These are phyloP conservation scores for Erodium texanum DNA, from an alignment of 441 rosid species.

Conservation along the genomic window DNA sequence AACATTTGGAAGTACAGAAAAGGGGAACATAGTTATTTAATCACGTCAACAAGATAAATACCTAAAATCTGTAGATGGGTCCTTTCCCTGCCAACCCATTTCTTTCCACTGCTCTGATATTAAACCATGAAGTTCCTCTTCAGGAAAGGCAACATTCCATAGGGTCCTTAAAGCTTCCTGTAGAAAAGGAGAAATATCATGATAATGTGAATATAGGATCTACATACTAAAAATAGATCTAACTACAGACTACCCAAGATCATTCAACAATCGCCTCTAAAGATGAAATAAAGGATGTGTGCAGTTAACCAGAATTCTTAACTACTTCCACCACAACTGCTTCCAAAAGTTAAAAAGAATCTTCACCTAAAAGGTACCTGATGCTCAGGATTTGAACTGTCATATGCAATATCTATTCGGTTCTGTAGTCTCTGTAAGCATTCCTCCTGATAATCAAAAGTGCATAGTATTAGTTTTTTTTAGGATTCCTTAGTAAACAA, in stretches of 20 bases:
- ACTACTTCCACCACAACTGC: conserved; percentile 4
- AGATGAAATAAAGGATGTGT: conserved; percentile 6
- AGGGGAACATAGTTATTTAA: not conserved
- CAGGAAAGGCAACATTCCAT: conserved; percentile 77
- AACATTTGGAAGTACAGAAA: not conserved
- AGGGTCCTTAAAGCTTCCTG: conserved; percentile 74
- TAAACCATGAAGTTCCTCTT: conserved; percentile 46
- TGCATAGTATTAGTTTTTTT: not conserved
- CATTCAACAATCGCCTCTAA: not conserved
- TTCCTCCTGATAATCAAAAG: conserved; percentile 54
- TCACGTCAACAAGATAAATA: conserved; percentile 16
- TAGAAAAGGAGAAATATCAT: conserved; percentile 5
- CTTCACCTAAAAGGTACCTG: conserved; percentile 41
- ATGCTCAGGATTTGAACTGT: conserved; percentile 67
- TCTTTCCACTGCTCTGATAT: conserved; percentile 97
- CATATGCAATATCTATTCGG: conserved; percentile 81
- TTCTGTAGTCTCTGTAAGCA: conserved; percentile 70
- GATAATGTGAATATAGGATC: not conserved
- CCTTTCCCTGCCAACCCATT: conserved; percentile 98
- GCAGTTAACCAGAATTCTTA: not conserved
- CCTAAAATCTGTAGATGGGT: conserved; percentile 98
- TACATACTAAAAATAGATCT: not conserved
- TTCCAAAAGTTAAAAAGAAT: not conserved
- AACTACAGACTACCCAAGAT: not conserved
- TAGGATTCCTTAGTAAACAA: not conserved